These are phyloP conservation scores for Suillus variegatus DNA, from an alignment of 768 basidiomycete genomes.

Conservation along the genomic window DNA sequence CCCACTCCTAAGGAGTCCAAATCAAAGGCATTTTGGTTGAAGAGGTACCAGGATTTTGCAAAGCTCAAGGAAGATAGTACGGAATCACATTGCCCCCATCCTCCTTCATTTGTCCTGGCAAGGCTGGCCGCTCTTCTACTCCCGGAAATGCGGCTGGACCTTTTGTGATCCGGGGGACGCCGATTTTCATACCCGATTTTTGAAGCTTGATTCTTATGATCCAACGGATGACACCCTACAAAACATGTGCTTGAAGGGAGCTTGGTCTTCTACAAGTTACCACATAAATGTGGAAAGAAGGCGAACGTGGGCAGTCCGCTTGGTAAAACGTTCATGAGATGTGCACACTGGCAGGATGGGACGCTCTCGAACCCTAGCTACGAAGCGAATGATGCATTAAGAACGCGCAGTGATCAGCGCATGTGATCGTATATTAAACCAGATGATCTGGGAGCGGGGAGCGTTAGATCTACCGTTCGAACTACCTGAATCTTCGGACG, in stretches of 20 bases:
- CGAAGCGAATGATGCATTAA: slow-evolving; percentile 86
- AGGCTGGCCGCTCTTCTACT: slow-evolving; percentile 81
- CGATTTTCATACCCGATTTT: slow-evolving; percentile 46
- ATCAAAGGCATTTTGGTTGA: slow-evolving; percentile 75
- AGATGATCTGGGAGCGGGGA: slow-evolving; percentile 83
- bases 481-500: slow-evolving; percentile 16
- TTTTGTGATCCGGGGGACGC: slow-evolving; percentile 70
- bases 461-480: slow-evolving; percentile 54
- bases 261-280: slow-evolving; percentile 85
- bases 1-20: slow-evolving; percentile 34
- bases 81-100: slow-evolving; percentile 80
- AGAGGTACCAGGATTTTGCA: slow-evolving; percentile 94
- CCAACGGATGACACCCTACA: slow-evolving; percentile 60
- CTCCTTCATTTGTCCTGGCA: slow-evolving; percentile 88
- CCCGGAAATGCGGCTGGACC: slow-evolving; percentile 88
- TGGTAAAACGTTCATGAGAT: slow-evolving; percentile 86
- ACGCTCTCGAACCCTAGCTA: slow-evolving; percentile 80
- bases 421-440: slow-evolving; percentile 86
- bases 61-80: slow-evolving; percentile 75
- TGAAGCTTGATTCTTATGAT: slow-evolving; percentile 59
- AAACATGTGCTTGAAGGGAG: slow-evolving; percentile 48
- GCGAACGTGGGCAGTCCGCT: slow-evolving; percentile 94
- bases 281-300: slow-evolving; percentile 64
- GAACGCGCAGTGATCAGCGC: slow-evolving; percentile 94
- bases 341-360: slow-evolving; percentile 69